A percentile compares a stretch with the other conserved stretches of the same genome.
Evolutionary conservation across 1,284 basidiomycete species (phyloP).

Genomic region (Fistulina hepatica): DNA sequence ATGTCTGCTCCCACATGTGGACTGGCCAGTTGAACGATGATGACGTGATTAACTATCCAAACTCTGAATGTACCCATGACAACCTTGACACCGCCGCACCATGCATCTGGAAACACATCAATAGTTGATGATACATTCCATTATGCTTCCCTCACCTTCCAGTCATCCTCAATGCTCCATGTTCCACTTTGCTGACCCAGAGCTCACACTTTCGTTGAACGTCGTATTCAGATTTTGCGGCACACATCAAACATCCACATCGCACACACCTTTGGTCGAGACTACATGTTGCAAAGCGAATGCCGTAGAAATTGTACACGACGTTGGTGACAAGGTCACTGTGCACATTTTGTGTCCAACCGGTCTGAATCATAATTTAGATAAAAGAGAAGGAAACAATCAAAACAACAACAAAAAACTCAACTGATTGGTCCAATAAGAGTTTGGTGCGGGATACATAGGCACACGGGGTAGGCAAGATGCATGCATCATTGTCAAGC

Average conservation of each 20-base stretch:
- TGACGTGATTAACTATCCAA: slow-evolving; percentile 75
- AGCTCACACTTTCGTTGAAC: slow-evolving; percentile 74
- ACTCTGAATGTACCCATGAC: slow-evolving; percentile 86
- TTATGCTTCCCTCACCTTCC: slow-evolving; percentile 53
- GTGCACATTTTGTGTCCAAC: slow-evolving; percentile 63
- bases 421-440: no score
- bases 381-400: neutral
- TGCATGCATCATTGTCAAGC: no score
- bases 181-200: slow-evolving; percentile 56
- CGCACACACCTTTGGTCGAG: slow-evolving; percentile 60
- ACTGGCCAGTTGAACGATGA: slow-evolving; percentile 82
- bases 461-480: no score
- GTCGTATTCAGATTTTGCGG: slow-evolving; percentile 5
- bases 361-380: slow-evolving; percentile 56
- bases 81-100: slow-evolving; percentile 76
- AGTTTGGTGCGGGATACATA: no score
- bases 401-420: no score
- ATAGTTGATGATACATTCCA: slow-evolving; percentile 2
- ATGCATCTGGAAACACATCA: slow-evolving; percentile 52
- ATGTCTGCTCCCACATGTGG: slow-evolving; percentile 78
- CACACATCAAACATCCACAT: neutral
- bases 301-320: slow-evolving; percentile 83
- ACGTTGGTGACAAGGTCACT: slow-evolving; percentile 74
- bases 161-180: slow-evolving; percentile 75
- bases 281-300: slow-evolving; percentile 64